Conservation (phyloP, 768 basidiomycete species). For the Lactarius deliciosus region DNA sequence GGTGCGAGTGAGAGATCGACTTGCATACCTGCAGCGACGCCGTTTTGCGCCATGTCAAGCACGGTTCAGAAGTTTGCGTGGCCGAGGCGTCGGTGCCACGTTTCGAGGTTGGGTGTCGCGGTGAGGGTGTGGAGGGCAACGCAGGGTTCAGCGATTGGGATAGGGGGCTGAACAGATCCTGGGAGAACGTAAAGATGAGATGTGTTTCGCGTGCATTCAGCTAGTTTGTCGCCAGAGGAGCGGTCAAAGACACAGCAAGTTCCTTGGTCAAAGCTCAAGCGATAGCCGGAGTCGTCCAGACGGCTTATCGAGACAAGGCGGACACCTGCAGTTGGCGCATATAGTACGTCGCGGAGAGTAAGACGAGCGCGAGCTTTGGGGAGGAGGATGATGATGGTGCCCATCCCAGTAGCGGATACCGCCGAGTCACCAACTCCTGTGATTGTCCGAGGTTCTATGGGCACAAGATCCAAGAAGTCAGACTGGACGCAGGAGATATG, state of each 20-base stretch:
- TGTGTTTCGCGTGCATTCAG: too few species aligned
- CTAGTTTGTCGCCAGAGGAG: background rate
- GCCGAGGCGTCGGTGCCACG: constrained; percentile 1
- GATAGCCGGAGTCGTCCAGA: background rate
- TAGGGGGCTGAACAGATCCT: too few species aligned
- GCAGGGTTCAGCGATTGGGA: too few species aligned
- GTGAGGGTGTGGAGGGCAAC: background rate
- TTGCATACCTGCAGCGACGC: constrained; percentile 5
- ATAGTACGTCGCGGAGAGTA: constrained; percentile 22
- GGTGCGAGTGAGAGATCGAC: constrained; percentile 5
- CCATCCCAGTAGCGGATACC: constrained; percentile 33
- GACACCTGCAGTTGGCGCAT: constrained; percentile 28
- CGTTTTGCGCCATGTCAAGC: background rate
- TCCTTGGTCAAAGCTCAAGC: too few species aligned
- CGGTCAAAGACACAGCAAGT: background rate
- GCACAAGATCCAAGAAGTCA: constrained; percentile 33
- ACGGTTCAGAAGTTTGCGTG: background rate
- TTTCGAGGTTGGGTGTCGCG: background rate
- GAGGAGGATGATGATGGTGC: constrained; percentile 31
- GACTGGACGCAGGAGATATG: constrained; percentile 32
- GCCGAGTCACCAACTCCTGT: constrained; percentile 35
- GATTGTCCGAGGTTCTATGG: constrained; percentile 32
- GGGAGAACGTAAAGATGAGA: background rate
- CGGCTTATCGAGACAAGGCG: constrained; percentile 25
- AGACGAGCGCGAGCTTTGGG: background rate